Base-by-base conservation (phyloP, 306 rosid genomes). In the Lathyrus sativus region DNA sequence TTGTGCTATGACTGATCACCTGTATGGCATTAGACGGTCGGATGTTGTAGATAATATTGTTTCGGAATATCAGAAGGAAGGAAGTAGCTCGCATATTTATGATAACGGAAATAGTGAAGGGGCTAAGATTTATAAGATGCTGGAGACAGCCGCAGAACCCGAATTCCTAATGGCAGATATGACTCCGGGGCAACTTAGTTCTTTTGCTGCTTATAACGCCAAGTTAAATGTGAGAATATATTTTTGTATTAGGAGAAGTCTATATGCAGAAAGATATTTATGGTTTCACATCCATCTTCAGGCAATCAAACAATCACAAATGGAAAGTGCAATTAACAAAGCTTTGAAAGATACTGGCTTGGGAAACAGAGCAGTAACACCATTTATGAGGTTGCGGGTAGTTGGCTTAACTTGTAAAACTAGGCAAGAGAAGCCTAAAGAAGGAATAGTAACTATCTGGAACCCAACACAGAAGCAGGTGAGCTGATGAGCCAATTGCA, bases 141-240 rank as follows among this genome's bases (percentile, higher is more conserved):
- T 92, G 19, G 93, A 92, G 87, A 79, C 91, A 60, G 86, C 96
- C 13, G 90, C 77, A 12, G 93, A 92, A 69, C 98, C 98, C 22
- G 98, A 90, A 82, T 79, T 85, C 76, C 72, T 89, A 64, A 88
- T 92, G 98, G 96, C 96, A 45, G 96, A 83, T 81, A 89, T 92
- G 98, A 89, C 91, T 75, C 80, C 87, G 33, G 96, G 86, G 56
- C 96, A 92, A 69, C 83, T 92, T 31, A 83, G 45, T 75, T 83
- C 91, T 71, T 92, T 89, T 74, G 53, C 87, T 37, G 84, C 82
- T 56, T 92, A 85, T 76, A 85, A 84, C 81, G 80, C 86, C 58
- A 92, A 88, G 74, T 61, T 90, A 48, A 82, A 90, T 87, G 98
- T 92, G 42, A 67, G 84, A 62, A 70, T 33, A 26, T 71, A 35